phyloP scores from a whole-genome alignment of 2,329 filamentous ascomycete genomes.

The Pyricularia grisea region DNA sequence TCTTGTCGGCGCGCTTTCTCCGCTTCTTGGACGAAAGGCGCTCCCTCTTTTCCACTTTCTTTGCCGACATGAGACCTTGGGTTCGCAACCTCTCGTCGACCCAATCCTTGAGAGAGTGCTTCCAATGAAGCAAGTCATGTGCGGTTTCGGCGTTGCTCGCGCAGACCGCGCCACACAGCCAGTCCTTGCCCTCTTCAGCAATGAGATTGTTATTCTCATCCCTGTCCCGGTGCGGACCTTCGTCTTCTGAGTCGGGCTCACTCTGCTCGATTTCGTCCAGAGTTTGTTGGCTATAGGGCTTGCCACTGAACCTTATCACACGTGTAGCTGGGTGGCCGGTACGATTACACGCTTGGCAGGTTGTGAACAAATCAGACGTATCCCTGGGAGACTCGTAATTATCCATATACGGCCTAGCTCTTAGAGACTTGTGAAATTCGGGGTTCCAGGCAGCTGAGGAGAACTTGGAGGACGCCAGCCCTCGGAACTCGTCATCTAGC shows the following conservation, averaged over 20 bases:
- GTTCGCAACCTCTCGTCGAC: constrained; percentile 52
- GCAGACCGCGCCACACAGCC: constrained; percentile 29
- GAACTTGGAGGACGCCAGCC: constrained; percentile 61
- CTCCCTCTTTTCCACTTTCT: constrained; percentile 51
- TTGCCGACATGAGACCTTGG: constrained; percentile 46
- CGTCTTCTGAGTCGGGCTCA: constrained; percentile 11
- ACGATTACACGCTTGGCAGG: constrained; percentile 65
- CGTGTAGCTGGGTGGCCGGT: constrained; percentile 58
- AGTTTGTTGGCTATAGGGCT: constrained; percentile 55
- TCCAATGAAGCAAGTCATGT: constrained; percentile 69
- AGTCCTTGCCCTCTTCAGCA: constrained; percentile 26
- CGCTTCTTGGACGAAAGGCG: constrained; percentile 50
- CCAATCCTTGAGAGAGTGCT: constrained; percentile 62
- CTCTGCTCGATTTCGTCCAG: constrained; percentile 50
- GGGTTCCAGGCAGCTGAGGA: constrained; percentile 60
- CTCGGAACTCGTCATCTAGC: constrained; percentile 60
- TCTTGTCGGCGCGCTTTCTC: constrained; percentile 49
- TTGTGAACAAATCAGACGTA: constrained; percentile 14
- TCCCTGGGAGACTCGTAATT: constrained; percentile 20
- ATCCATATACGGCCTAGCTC: constrained; percentile 54
- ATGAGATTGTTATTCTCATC: constrained; percentile 26
- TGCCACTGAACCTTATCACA: constrained; percentile 52
- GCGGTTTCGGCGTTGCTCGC: constrained; percentile 52
- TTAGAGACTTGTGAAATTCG: constrained; percentile 56
- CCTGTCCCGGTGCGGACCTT: constrained; percentile 14